Conservation (phyloP, 352 stramenopile genomes). For the Phytopythium boreale region DNA sequence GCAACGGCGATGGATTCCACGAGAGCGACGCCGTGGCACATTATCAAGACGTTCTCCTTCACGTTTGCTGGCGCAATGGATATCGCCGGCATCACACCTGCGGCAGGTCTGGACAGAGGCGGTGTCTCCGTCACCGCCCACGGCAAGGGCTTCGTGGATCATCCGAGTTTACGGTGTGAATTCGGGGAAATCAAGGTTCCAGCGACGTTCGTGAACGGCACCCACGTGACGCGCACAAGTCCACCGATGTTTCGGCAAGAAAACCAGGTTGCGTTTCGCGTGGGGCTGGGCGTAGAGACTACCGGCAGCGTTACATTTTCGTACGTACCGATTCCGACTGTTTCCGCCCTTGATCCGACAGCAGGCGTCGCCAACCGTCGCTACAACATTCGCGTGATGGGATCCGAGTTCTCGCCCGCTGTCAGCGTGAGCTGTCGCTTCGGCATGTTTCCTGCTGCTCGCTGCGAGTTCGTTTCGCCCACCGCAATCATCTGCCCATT, state of each 20-base stretch:
- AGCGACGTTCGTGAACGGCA: conserved; percentile 25
- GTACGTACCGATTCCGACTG: conserved; percentile 25
- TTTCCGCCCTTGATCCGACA: conserved; percentile 22
- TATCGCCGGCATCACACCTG: conserved; percentile 15
- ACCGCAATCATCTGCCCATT: not conserved
- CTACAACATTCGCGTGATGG: conserved; percentile 17
- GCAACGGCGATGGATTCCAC: not conserved
- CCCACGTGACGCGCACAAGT: conserved; percentile 22
- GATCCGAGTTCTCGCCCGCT: conserved; percentile 1
- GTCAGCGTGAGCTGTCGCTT: not conserved
- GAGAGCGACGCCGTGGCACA: not conserved
- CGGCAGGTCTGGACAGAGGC: conserved; percentile 22
- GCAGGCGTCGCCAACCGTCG: conserved; percentile 22
- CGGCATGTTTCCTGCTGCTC: not conserved
- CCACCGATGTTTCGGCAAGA: conserved; percentile 24
- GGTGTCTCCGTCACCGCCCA: conserved; percentile 21
- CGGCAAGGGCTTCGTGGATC: conserved; percentile 35
- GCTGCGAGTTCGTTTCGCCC: not conserved
- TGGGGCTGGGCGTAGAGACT: conserved; percentile 26
- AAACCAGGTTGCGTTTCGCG: conserved; percentile 12
- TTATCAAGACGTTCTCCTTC: conserved; percentile 27
- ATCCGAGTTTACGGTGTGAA: conserved; percentile 25
- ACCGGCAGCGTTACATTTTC: conserved; percentile 17
- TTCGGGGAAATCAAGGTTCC: conserved; percentile 26
- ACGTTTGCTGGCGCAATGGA: conserved; percentile 33